These are phyloP conservation scores for Russula griseocarnosa DNA, from an alignment of 768 basidiomycete species.

Conservation along the genomic window DNA sequence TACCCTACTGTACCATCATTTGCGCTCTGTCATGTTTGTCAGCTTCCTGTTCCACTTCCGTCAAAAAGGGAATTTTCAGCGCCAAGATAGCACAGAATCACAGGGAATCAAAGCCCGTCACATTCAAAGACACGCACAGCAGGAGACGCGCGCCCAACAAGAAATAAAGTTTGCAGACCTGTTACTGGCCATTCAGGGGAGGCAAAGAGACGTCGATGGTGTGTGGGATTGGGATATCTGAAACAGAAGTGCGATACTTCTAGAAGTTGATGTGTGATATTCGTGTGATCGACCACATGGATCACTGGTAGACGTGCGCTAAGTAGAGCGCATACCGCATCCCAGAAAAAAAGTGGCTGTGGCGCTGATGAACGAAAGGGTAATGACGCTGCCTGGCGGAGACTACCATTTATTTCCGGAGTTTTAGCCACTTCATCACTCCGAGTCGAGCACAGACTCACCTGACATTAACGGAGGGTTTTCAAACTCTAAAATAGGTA, in stretches of 20 bases:
- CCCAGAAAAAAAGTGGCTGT: background rate
- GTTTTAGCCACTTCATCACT: no score
- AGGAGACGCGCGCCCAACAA: background rate
- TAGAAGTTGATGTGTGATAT: background rate
- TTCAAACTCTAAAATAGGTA: no score
- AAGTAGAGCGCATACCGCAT: background rate
- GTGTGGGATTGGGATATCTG: background rate
- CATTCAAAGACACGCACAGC: conserved; percentile 9
- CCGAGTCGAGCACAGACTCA: no score
- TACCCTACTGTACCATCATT: background rate
- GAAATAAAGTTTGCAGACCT: conserved; percentile 2
- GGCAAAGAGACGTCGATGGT: background rate
- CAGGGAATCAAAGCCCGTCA: background rate
- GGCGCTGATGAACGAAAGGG: conserved; percentile 16
- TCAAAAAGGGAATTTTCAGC: background rate
- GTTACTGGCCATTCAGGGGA: background rate
- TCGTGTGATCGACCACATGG: background rate
- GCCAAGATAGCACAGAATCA: background rate
- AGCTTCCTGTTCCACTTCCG: background rate
- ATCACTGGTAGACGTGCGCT: background rate
- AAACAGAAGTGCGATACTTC: background rate
- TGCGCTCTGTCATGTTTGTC: background rate
- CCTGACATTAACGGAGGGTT: background rate
- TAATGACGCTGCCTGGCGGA: conserved; percentile 1
- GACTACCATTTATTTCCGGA: no score